phyloP scores from a whole-genome alignment of 169 alveolate genomes.

The Miamiensis avidus region DNA sequence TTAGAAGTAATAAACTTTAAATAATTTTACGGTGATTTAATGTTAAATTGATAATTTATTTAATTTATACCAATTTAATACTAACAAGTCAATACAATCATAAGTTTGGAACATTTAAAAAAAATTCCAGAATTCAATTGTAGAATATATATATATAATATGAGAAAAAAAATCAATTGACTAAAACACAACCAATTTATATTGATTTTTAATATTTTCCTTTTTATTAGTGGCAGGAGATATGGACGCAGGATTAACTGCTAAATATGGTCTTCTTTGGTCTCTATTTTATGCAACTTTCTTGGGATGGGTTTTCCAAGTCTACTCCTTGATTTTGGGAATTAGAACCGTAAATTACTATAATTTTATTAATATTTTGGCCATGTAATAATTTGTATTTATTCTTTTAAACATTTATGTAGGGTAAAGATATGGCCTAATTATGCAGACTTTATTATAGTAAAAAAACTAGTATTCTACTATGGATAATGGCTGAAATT shows the following conservation, averaged over 20 bases:
- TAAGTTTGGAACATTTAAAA: too few species aligned
- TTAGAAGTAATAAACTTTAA: too few species aligned
- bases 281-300: conserved; percentile 43
- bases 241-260: conserved; percentile 48
- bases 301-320: conserved; percentile 43
- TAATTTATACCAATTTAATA: too few species aligned
- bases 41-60: too few species aligned
- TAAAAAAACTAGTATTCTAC: conserved; percentile 40
- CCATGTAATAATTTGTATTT: not conserved
- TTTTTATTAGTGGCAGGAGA: conserved; percentile 50
- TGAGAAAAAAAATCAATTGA: too few species aligned
- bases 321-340: conserved; percentile 45
- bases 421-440: conserved; percentile 50
- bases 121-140: too few species aligned
- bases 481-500: conserved; percentile 72
- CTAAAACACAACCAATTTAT: too few species aligned
- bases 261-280: conserved; percentile 53
- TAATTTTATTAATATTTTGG: too few species aligned
- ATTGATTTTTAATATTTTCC: not conserved
- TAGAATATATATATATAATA: too few species aligned
- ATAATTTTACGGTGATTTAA: too few species aligned
- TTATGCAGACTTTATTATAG: conserved; percentile 58
- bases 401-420: too few species aligned
- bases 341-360: conserved; percentile 34
- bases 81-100: too few species aligned